Conservation (phyloP, 352 stramenopile species). For the Phytophthora nicotianae region DNA sequence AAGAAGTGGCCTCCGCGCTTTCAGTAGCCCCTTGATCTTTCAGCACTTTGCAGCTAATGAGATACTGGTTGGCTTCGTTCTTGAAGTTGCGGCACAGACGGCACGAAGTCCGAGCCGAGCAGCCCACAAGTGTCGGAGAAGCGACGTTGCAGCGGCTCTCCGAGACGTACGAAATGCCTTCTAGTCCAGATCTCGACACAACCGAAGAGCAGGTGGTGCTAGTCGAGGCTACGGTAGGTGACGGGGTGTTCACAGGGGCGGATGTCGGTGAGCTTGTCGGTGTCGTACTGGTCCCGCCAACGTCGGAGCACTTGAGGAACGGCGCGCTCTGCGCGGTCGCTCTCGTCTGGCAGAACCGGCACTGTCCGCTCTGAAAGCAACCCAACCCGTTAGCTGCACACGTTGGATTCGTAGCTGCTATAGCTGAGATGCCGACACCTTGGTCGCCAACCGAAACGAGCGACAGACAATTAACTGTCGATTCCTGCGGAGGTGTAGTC, state of each 20-base stretch:
- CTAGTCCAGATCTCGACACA: constrained; percentile 37
- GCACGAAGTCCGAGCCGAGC: constrained; percentile 48
- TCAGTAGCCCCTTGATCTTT: constrained; percentile 23
- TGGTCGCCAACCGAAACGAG: constrained; percentile 35
- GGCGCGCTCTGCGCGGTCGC: constrained; percentile 28
- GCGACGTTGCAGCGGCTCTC: constrained; percentile 46
- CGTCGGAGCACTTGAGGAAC: constrained; percentile 30
- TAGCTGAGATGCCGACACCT: constrained; percentile 35
- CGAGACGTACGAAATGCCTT: constrained; percentile 46
- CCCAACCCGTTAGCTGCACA: constrained; percentile 36
- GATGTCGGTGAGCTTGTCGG: constrained; percentile 4
- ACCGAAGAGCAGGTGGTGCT: constrained; percentile 36
- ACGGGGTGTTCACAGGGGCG: constrained; percentile 5
- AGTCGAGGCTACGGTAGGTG: constrained; percentile 24
- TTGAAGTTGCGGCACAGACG: constrained; percentile 63
- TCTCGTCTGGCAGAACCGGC: constrained; percentile 49
- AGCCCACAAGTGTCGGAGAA: constrained; percentile 42
- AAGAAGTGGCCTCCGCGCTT: constrained; percentile 3
- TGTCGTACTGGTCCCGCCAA: constrained; percentile 10
- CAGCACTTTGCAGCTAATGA: constrained; percentile 63
- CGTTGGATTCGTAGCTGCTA: constrained; percentile 20
- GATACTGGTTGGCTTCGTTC: constrained; percentile 60
- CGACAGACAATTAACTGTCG: constrained; percentile 26
- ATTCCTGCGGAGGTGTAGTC: constrained; percentile 1
- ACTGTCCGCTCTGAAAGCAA: constrained; percentile 31